Percentiles rank a stretch among this genome's conserved stretches.
phyloP scores from a whole-genome alignment of 352 stramenopile species.

The Peronospora destructor region DNA sequence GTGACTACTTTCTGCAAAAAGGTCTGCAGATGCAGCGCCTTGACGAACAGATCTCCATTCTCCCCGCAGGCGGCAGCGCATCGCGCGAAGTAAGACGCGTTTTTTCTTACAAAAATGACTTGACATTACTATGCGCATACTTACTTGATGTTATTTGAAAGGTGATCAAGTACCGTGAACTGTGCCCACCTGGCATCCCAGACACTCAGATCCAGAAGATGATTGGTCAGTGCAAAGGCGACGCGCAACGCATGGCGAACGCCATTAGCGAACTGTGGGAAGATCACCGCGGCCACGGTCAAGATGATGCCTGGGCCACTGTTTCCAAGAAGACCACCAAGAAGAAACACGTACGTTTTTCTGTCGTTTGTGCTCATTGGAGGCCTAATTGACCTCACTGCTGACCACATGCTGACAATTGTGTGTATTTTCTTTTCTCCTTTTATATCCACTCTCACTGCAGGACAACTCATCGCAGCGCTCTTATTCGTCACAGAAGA shows the following conservation, averaged over 20 bases:
- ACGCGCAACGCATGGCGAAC: conserved; percentile 61
- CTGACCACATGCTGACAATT: conserved; percentile 2
- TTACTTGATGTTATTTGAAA: conserved; percentile 14
- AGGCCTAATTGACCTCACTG: not conserved
- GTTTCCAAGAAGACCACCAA: conserved; percentile 81
- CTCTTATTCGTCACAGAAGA: conserved; percentile 34
- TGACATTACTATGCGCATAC: not conserved
- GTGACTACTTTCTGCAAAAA: conserved; percentile 79
- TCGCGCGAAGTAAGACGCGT: conserved; percentile 47
- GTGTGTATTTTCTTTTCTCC: not conserved
- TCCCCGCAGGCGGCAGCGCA: conserved; percentile 28
- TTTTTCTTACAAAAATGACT: not conserved
- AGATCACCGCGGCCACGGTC: conserved; percentile 51
- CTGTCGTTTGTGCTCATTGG: not conserved
- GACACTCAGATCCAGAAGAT: conserved; percentile 66
- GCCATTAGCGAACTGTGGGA: conserved; percentile 83
- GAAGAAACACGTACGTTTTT: conserved; percentile 37
- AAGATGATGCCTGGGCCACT: conserved; percentile 69
- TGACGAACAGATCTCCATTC: conserved; percentile 41
- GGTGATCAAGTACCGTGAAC: conserved; percentile 70
- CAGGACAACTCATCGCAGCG: conserved; percentile 24
- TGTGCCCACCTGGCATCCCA: conserved; percentile 74
- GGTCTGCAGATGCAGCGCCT: conserved; percentile 77
- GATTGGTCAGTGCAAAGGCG: conserved; percentile 66
- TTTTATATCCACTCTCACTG: conserved; percentile 10